phyloP scores from a whole-genome alignment of 75 land plant genomes.

The Ceratopteris richardii region DNA sequence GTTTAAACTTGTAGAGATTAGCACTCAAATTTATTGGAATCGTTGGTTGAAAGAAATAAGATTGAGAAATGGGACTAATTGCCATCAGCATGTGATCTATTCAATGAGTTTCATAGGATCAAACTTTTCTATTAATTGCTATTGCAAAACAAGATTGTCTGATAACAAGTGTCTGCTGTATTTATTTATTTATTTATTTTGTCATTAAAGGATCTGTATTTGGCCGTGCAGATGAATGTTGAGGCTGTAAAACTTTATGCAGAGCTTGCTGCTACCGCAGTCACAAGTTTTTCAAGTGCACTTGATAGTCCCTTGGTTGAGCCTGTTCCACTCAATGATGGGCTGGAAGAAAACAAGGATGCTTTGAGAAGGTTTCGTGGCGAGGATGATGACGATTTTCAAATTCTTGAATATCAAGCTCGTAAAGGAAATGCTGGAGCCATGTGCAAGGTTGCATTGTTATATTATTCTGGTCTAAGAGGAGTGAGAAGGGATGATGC shows the following conservation, averaged over 20 bases:
- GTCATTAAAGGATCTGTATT: not conserved
- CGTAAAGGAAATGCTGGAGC: constrained; percentile 80
- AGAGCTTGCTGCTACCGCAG: constrained; percentile 80
- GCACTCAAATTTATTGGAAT: too few relatives aligned
- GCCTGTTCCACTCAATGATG: constrained; percentile 69
- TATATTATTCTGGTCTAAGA: constrained; percentile 86
- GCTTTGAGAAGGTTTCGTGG: constrained; percentile 77
- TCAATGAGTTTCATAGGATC: too few relatives aligned
- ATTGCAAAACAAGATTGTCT: too few relatives aligned
- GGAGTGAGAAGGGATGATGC: constrained; percentile 68
- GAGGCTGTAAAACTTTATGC: constrained; percentile 79
- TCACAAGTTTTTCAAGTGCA: constrained; percentile 73
- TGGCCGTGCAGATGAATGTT: constrained; percentile 59
- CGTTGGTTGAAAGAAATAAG: too few relatives aligned
- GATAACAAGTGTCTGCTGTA: too few relatives aligned
- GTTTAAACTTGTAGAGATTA: too few relatives aligned
- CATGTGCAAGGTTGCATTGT: constrained; percentile 77
- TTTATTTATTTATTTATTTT: too few relatives aligned
- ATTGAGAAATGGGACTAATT: too few relatives aligned
- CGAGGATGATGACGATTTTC: constrained; percentile 96
- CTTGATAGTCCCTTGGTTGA: constrained; percentile 83
- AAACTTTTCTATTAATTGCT: too few relatives aligned
- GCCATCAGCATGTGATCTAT: too few relatives aligned
- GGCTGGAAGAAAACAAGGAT: constrained; percentile 81
- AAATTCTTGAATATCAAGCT: constrained; percentile 91